Evolutionary conservation across 2,329 filamentous ascomycete species (phyloP).

Genomic region (Curvularia sp.): DNA sequence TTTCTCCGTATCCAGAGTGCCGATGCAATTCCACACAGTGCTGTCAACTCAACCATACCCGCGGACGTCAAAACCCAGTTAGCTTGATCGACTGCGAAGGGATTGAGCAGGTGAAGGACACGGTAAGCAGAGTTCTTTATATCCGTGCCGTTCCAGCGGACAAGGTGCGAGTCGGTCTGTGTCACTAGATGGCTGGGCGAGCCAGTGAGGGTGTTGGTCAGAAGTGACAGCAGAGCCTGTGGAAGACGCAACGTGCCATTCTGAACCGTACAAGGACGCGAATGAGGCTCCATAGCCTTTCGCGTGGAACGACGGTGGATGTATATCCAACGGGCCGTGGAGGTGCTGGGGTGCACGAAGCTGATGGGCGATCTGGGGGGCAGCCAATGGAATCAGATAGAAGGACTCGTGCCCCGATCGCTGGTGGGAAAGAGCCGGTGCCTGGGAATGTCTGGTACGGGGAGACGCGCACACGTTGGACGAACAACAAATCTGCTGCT

Average conservation of each 20-base stretch:
- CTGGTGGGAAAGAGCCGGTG: constrained; percentile 41
- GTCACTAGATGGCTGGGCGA: constrained; percentile 33
- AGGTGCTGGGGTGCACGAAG: constrained; percentile 33
- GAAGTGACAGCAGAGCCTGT: constrained; percentile 47
- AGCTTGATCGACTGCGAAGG: constrained; percentile 33
- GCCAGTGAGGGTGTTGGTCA: constrained; percentile 38
- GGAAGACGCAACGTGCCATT: constrained; percentile 48
- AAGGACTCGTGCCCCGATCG: constrained; percentile 41
- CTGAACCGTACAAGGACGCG: constrained; percentile 38
- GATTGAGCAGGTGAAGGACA: constrained; percentile 32
- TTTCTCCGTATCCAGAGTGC: constrained; percentile 46
- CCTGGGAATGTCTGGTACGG: constrained; percentile 36
- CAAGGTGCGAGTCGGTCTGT: constrained; percentile 37
- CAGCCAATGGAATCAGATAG: constrained; percentile 44
- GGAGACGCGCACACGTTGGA: constrained; percentile 41
- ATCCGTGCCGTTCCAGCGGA: constrained; percentile 29
- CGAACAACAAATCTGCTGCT: constrained; percentile 34
- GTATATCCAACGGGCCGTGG: constrained; percentile 45
- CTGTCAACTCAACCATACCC: constrained; percentile 51
- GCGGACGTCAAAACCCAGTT: constrained; percentile 35
- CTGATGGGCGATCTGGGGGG: constrained; percentile 22
- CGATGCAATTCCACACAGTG: constrained; percentile 48
- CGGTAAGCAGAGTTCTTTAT: constrained; percentile 39
- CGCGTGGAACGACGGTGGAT: constrained; percentile 45
- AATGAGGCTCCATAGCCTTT: constrained; percentile 48